Base-by-base conservation (phyloP, 768 basidiomycete genomes). In the Hydnomerulius pinastri region DNA sequence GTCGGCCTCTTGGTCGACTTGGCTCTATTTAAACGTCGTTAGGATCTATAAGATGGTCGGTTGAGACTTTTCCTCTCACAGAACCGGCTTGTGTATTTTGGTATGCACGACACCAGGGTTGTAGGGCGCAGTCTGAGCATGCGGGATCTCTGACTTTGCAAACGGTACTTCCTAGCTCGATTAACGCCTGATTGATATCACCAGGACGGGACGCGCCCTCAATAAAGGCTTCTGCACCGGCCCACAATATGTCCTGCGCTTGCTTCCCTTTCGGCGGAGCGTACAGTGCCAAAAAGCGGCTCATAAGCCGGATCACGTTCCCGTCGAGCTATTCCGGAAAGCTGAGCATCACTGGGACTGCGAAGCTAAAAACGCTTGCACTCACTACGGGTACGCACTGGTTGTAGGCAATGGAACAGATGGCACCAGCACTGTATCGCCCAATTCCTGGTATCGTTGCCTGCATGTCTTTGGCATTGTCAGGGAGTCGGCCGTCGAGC, bases 111-210 rank as follows among this genome's bases (percentile, higher is more conserved):
- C 95, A 98, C 72, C 81, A 79, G 18, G 71, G 53, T 40, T 68
- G 78, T 37, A 98, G 57, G 17, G 93, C 91, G 68, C 95, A 98
- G 15, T 70, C 60, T 15, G 59, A 70, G 60, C 95, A 98, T 17
- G 72, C 68, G 9, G 95, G 95, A 54, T 88, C 82, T 53, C 82
- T 84, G 35, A 90, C 85, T 67, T 87, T 93, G 73, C 95, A 98
- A 3, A 97, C 80, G 3, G 92, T 96, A 64, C 90, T 90, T 42
- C 95, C 95, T 6, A 98, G 82, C 64, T 98, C 95, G 66, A 98
- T 98, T 43, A 98, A 75, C 12, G 90, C 93, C 71, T 97, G 89
- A 62, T 96, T 96, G 55, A 94, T 76, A 64, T 95, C 90, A 15
- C 93, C 92, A 0, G 92, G 81, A 54, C 77, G 66, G 28, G 79